Evolutionary conservation across 2,329 filamentous ascomycete species (phyloP).

Genomic region (Epichloe glyceriae): DNA sequence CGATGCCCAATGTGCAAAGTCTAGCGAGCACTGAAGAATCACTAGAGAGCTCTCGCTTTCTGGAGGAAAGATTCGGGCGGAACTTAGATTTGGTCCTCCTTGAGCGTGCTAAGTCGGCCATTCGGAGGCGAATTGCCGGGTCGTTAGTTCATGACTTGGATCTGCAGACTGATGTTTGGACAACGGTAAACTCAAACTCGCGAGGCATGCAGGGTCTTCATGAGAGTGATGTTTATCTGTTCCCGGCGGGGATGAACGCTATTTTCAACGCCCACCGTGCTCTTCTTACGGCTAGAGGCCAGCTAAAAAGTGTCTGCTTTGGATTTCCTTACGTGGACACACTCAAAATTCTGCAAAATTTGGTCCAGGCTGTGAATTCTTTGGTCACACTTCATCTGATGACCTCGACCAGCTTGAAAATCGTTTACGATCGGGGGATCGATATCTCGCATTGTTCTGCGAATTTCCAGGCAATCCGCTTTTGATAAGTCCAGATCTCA

Average conservation of each 20-base stretch:
- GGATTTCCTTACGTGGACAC: slow-evolving; percentile 99
- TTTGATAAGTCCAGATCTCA: slow-evolving; percentile 70
- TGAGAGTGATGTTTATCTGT: slow-evolving; percentile 81
- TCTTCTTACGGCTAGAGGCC: slow-evolving; percentile 50
- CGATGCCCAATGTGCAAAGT: slow-evolving; percentile 9
- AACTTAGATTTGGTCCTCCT: slow-evolving; percentile 75
- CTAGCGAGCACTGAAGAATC: slow-evolving; percentile 22
- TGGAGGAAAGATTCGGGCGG: slow-evolving; percentile 88
- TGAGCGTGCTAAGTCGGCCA: slow-evolving; percentile 70
- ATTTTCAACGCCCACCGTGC: slow-evolving; percentile 81
- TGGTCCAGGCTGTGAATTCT: slow-evolving; percentile 78
- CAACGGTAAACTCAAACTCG: slow-evolving; percentile 26
- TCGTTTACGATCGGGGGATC: slow-evolving; percentile 58
- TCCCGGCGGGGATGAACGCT: slow-evolving; percentile 84
- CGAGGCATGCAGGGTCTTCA: slow-evolving; percentile 52
- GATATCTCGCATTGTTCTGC: slow-evolving; percentile 74
- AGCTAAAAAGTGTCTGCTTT: slow-evolving; percentile 70
- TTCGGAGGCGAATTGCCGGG: slow-evolving; percentile 77
- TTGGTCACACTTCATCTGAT: slow-evolving; percentile 62
- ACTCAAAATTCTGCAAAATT: slow-evolving; percentile 86
- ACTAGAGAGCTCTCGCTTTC: slow-evolving; percentile 63
- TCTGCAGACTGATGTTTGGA: slow-evolving; percentile 12
- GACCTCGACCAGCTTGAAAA: slow-evolving; percentile 76
- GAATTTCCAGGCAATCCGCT: slow-evolving; percentile 93
- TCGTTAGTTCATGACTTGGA: slow-evolving; percentile 64